These are phyloP conservation scores for Groenewaldozyma auringiensis DNA, from an alignment of 1,139 yeast species.

Conservation along the genomic window DNA sequence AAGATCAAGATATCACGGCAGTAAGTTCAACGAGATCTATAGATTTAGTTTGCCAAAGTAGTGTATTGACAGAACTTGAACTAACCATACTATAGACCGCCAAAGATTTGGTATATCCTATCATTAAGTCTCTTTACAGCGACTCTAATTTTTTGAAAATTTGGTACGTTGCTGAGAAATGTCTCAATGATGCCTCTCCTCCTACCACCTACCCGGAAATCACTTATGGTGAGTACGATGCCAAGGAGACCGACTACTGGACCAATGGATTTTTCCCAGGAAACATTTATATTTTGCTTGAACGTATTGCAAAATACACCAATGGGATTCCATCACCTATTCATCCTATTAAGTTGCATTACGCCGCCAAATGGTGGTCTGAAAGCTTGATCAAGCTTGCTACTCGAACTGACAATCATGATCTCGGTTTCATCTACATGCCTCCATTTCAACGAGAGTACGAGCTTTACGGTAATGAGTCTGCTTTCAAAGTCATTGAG, in stretches of 20 bases:
- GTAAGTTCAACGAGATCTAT: no score
- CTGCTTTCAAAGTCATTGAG: conserved; percentile 20
- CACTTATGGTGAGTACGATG: conserved; percentile 6
- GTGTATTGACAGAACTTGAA: no score
- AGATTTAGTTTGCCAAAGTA: no score
- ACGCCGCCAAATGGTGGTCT: conserved; percentile 17
- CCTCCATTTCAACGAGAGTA: conserved; percentile 26
- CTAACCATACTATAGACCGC: no score
- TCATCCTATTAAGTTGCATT: conserved; percentile 18
- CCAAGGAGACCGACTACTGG: conserved; percentile 18
- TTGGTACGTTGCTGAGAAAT: conserved; percentile 2
- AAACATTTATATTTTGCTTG: conserved; percentile 22
- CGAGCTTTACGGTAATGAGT: conserved; percentile 15
- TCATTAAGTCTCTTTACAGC: conserved; percentile 1
- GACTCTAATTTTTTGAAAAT: conserved; percentile 3
- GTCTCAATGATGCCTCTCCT: background rate
- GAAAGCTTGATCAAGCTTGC: conserved; percentile 20
- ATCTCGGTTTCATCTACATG: conserved; percentile 26
- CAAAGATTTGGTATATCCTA: no score
- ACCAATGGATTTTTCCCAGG: conserved; percentile 30
- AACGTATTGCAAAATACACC: conserved; percentile 15
- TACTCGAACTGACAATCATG: conserved; percentile 27
- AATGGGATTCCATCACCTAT: conserved; percentile 5
- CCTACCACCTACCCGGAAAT: conserved; percentile 3
- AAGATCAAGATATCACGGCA: no score